Percentiles rank a stretch among this genome's conserved stretches.
phyloP scores from a whole-genome alignment of 495 filamentous ascomycete species.

The Talaromyces thailandensis region DNA sequence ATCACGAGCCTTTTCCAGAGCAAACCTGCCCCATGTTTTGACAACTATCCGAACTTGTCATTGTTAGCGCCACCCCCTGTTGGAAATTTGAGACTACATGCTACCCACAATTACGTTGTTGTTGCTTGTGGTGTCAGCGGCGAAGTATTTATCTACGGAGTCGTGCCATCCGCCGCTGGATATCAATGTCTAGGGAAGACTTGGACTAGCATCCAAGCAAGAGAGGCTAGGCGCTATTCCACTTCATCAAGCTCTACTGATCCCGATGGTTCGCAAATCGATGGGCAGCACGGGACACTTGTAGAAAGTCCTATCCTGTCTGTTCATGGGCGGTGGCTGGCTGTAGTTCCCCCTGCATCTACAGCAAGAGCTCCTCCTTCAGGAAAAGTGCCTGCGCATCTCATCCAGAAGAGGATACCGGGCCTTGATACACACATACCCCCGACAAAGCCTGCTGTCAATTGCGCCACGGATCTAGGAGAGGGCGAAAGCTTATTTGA shows the following conservation, averaged over 20 bases:
- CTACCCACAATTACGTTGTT: conserved; percentile 56
- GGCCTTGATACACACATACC: conserved; percentile 62
- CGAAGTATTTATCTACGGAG: conserved; percentile 69
- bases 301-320: conserved; percentile 59
- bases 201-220: conserved; percentile 71
- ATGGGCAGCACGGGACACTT: conserved; percentile 33
- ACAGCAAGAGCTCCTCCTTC: conserved; percentile 62
- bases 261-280: conserved; percentile 40
- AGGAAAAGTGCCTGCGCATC: conserved; percentile 38
- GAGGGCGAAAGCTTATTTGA: conserved; percentile 75
- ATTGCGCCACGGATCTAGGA: conserved; percentile 66
- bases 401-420: conserved; percentile 44
- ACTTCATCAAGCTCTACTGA: conserved; percentile 48
- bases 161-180: conserved; percentile 33
- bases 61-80: conserved; percentile 50
- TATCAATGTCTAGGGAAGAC: conserved; percentile 76
- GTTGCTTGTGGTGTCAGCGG: conserved; percentile 74
- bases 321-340: conserved; percentile 73
- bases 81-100: conserved; percentile 62
- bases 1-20: conserved; percentile 60
- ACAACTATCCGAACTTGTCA: conserved; percentile 30
- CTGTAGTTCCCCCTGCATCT: conserved; percentile 67
- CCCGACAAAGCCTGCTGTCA: conserved; percentile 65
- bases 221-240: conserved; percentile 37
- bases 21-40: conserved; percentile 34